phyloP scores from a whole-genome alignment of 2,329 filamentous ascomycete genomes.

The Fusarium pilosicola region DNA sequence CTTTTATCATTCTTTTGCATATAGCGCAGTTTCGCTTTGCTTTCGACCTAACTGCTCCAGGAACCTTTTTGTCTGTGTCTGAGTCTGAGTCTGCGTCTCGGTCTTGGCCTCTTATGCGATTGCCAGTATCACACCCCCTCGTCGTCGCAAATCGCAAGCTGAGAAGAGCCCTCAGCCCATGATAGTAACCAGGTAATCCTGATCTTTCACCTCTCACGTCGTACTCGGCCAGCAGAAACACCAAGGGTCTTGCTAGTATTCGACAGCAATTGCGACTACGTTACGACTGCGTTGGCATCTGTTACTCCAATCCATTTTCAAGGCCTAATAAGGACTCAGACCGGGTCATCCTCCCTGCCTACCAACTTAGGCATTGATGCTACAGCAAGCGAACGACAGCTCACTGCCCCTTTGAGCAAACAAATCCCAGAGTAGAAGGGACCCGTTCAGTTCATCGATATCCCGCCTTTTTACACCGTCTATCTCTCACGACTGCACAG shows the following conservation, averaged over 20 bases:
- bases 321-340: not conserved
- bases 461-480: slow-evolving; percentile 28
- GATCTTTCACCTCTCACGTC: slow-evolving; percentile 8
- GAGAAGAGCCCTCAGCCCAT: slow-evolving; percentile 6
- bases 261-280: slow-evolving; percentile 9
- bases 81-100: not conserved
- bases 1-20: slow-evolving; percentile 20
- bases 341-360: slow-evolving; percentile 11
- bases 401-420: slow-evolving; percentile 34
- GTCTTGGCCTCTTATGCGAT: slow-evolving; percentile 6
- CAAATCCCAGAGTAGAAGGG: slow-evolving; percentile 19
- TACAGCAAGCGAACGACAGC: slow-evolving; percentile 18
- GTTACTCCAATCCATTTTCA: slow-evolving; percentile 16
- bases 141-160: slow-evolving; percentile 23
- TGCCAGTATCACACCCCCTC: slow-evolving; percentile 28
- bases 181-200: slow-evolving; percentile 12
- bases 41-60: slow-evolving; percentile 21
- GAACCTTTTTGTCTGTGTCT: slow-evolving; percentile 15
- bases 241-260: slow-evolving; percentile 8
- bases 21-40: slow-evolving; percentile 25
- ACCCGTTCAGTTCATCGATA: slow-evolving; percentile 25
- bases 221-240: slow-evolving; percentile 8
- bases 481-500: slow-evolving; percentile 11
- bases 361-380: slow-evolving; percentile 23
- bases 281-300: slow-evolving; percentile 20